A percentile compares a stretch with the other conserved stretches of the same genome.
phyloP scores from a whole-genome alignment of 352 stramenopile species.

The Hyaloperonospora arabidopsidis region DNA sequence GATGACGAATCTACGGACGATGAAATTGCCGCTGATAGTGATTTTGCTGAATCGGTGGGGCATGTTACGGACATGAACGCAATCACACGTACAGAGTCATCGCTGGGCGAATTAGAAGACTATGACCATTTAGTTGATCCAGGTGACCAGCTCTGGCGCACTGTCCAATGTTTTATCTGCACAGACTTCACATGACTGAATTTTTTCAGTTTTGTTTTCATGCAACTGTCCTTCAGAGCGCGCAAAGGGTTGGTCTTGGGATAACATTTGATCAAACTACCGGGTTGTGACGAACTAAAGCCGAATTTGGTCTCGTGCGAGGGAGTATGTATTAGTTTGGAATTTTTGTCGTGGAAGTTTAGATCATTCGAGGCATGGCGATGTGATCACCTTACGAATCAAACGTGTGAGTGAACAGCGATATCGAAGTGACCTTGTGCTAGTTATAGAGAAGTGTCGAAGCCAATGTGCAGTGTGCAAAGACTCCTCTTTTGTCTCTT shows the following conservation, averaged over 20 bases:
- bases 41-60: background rate
- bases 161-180: too few species aligned
- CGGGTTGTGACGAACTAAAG: conserved; percentile 64
- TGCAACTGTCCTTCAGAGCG: too few species aligned
- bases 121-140: too few species aligned
- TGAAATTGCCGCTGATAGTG: background rate
- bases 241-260: conserved; percentile 78
- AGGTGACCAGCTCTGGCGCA: too few species aligned
- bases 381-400: conserved; percentile 68
- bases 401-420: conserved; percentile 75
- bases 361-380: conserved; percentile 58
- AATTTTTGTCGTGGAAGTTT: conserved; percentile 78
- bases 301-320: conserved; percentile 67
- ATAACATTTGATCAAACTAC: conserved; percentile 77
- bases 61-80: background rate
- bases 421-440: conserved; percentile 72
- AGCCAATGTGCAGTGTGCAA: conserved; percentile 65
- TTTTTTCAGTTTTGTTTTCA: too few species aligned
- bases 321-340: conserved; percentile 80
- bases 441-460: conserved; percentile 79
- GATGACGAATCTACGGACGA: background rate
- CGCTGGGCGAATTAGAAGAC: background rate
- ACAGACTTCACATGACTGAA: too few species aligned
- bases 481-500: conserved; percentile 74
- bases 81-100: background rate